Evolutionary conservation across 805 yeast species (phyloP), one percentile per base, ranked within the genome.

Genomic region (Kuraishia piskuri): DNA sequence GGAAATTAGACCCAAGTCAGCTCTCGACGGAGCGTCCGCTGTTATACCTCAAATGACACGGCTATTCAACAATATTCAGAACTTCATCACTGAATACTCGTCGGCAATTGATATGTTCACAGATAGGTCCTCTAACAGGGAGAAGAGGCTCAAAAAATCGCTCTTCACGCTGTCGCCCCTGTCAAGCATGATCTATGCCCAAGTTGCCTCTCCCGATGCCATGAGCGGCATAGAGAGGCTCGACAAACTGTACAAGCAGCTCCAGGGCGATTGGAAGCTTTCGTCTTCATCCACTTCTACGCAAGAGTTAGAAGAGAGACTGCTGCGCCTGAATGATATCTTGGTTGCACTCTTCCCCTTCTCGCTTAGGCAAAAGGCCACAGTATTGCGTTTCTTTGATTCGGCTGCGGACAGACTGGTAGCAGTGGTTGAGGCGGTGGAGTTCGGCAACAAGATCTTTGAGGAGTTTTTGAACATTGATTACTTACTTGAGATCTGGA

Each of bases 101-200:
- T 60, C 68, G 22, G 71, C 75, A 1, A 61, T 68, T 45, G 54
- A 59, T 2, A 49, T 60, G 36, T 61, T 58, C n/a, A 62, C 62
- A 37, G 57, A 57, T 5, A 54, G 53, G 4, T 52, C 65, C 10
- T 56, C 55, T 21, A 55, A 55, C 0, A 59, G 53, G 17, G 58
- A 60, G 45, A 50, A 54, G 4, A 50, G 46, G n/a, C 26, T 60
- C 20, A 56, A 52, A 45, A 61, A 58, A 17, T 60, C 67, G 40
- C 66, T 83, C 14, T 62, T 82, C 22, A 69, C 79, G 1, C 66
- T 84, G 21, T 75, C 84, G 10, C 90, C 90, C 0, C 64, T 84
- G 52, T 80, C 87, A 0, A 77, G 77, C 56, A 75, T 83, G 0
- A 66, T 84, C n/a, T 77, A 73, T 57, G 62, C 79, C 49, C 88